Percentiles rank a stretch among this genome's conserved stretches.
Evolutionary conservation across 75 land plant genomes (phyloP).

Genomic region (Cunninghamia lanceolata): DNA sequence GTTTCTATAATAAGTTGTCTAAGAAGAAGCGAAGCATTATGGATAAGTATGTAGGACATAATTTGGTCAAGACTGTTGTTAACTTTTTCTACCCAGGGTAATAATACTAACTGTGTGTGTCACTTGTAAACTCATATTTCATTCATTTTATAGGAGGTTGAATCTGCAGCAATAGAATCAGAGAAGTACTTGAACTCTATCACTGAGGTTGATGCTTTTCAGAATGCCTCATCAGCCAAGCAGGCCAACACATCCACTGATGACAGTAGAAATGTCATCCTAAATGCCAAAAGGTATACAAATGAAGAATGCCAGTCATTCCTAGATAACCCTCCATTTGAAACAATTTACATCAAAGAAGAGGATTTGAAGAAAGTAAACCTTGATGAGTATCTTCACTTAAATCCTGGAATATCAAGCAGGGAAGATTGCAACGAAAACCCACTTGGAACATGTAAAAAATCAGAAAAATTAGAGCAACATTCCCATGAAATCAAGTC

Average conservation of each 20-base stretch:
- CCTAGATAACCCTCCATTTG: not conserved
- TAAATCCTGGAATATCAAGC: not conserved
- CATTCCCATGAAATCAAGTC: not conserved
- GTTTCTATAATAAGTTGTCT: not conserved
- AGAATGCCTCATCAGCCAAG: not conserved
- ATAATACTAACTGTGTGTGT: not conserved
- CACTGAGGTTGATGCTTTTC: not conserved
- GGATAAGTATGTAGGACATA: not conserved
- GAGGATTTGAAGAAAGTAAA: not conserved
- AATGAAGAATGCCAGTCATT: not conserved
- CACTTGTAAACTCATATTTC: not conserved
- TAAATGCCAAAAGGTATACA: not conserved
- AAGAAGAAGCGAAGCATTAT: not conserved
- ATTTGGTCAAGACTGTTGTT: not conserved
- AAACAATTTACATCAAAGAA: not conserved
- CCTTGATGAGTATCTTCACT: not conserved
- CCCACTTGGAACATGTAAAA: not conserved
- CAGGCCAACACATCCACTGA: not conserved
- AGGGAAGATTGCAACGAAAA: not conserved
- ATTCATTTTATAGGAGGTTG: not conserved
- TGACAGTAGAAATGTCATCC: not conserved
- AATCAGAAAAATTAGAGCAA: not conserved
- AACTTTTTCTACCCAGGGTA: not conserved
- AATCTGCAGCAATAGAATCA: not conserved
- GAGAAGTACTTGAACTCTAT: not conserved